Evolutionary conservation across 1,139 yeast species (phyloP).

Genomic region (Kodamaea ohmeri): DNA sequence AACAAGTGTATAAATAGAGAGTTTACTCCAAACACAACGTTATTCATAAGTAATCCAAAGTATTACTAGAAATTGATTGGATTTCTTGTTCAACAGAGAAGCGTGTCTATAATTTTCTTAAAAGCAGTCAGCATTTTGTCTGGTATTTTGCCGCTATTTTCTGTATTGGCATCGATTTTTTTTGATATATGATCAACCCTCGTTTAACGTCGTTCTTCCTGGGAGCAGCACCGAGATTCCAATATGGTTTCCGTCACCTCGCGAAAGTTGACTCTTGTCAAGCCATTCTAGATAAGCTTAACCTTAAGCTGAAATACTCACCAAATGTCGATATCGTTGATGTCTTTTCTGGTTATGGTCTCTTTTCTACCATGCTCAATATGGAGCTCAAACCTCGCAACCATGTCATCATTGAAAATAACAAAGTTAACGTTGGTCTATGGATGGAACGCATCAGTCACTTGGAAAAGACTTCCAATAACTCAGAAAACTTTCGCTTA

Average conservation of each 20-base stretch:
- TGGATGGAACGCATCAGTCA: slow-evolving; percentile 27
- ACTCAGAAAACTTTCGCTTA: slow-evolving; percentile 30
- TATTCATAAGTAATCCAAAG: no score
- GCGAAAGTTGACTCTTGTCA: slow-evolving; percentile 31
- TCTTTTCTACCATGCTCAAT: slow-evolving; percentile 54
- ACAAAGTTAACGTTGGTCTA: slow-evolving; percentile 33
- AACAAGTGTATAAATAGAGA: not conserved
- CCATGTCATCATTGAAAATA: slow-evolving; percentile 58
- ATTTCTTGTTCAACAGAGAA: no score
- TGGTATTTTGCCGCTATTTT: no score
- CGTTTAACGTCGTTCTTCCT: slow-evolving; percentile 21
- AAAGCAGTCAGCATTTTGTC: no score
- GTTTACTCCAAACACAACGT: not conserved
- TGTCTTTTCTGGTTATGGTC: slow-evolving; percentile 57
- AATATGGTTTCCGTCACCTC: slow-evolving; percentile 24
- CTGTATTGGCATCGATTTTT: no score
- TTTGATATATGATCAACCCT: slow-evolving; percentile 13
- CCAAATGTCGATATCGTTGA: slow-evolving; percentile 53
- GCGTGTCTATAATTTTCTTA: no score
- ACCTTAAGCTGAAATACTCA: slow-evolving; percentile 42
- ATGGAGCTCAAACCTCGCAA: slow-evolving; percentile 55
- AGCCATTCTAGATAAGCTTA: slow-evolving; percentile 40
- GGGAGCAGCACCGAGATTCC: slow-evolving; percentile 22
- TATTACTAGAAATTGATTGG: no score
- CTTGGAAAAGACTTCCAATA: slow-evolving; percentile 22